phyloP scores from a whole-genome alignment of 1,284 basidiomycete genomes.

The Pseudomicrostroma phylloplanum region DNA sequence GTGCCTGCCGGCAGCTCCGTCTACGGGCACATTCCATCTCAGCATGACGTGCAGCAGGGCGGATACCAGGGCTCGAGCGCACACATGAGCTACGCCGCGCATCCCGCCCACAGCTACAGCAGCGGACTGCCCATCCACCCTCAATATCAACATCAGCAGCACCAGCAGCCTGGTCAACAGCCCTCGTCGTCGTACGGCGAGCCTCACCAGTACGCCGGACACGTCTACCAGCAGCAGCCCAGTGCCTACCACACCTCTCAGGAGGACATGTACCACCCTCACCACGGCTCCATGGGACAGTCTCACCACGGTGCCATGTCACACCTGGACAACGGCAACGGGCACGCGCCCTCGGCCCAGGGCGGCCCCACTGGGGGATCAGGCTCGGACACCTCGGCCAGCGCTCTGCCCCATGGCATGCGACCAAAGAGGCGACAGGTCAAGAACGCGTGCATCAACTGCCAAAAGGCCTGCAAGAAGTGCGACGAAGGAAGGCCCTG shows the following conservation, averaged over 20 bases:
- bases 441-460: conserved; percentile 82
- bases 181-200: not conserved
- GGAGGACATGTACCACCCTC: conserved; percentile 1
- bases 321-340: not conserved
- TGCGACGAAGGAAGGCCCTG: conserved; percentile 80
- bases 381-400: conserved; percentile 17
- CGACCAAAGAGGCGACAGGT: conserved; percentile 69
- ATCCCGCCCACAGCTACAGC: too few species aligned
- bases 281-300: not conserved
- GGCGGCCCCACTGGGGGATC: conserved; percentile 12
- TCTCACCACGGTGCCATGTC: not conserved
- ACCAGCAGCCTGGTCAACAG: conserved; percentile 4
- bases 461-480: conserved; percentile 83
- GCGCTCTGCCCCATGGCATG: conserved; percentile 10
- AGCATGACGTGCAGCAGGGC: too few species aligned
- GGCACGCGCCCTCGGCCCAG: conserved; percentile 11
- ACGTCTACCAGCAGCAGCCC: conserved; percentile 5
- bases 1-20: not conserved
- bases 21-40: not conserved
- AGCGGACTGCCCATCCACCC: too few species aligned
- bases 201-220: not conserved
- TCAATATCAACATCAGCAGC: not conserved
- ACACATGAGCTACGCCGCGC: too few species aligned
- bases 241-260: not conserved
- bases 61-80: too few species aligned